Conservation (phyloP, 179 eudicot genomes). For the Spinacia oleracea region DNA sequence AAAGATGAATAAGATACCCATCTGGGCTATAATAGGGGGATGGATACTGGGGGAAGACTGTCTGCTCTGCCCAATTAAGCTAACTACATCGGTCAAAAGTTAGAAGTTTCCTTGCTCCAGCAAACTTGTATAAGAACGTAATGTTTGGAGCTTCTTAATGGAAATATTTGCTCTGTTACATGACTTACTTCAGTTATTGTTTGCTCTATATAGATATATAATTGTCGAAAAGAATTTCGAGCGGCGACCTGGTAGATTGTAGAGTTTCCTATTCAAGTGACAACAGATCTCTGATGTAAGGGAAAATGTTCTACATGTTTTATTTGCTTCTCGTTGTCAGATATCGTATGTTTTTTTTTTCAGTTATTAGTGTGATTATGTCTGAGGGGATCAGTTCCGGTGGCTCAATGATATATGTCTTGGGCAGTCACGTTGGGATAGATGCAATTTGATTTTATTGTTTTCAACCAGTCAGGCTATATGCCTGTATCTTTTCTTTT, state of each 20-base stretch:
- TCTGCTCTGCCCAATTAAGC: background rate
- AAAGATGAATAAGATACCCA: background rate
- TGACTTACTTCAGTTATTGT: background rate
- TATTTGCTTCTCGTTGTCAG: background rate
- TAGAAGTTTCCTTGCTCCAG: background rate
- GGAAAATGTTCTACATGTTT: background rate
- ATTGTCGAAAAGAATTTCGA: background rate
- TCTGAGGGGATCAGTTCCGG: background rate
- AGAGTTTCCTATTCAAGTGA: background rate
- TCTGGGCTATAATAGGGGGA: background rate
- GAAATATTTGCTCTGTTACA: background rate
- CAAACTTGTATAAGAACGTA: background rate
- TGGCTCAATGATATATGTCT: background rate
- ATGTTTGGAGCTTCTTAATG: background rate
- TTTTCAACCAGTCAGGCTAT: no score
- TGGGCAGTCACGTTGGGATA: background rate
- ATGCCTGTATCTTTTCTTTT: background rate
- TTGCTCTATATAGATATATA: background rate
- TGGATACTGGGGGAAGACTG: background rate
- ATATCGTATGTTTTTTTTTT: background rate
- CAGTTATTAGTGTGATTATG: background rate
- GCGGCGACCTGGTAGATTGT: background rate
- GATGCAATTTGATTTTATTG: background rate
- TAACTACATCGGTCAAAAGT: no score
- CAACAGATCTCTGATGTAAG: background rate